Percentiles rank a stretch among this genome's conserved stretches.
Evolutionary conservation across 257 asterid genomes (phyloP).

Genomic region (Penstemon davidsonii): DNA sequence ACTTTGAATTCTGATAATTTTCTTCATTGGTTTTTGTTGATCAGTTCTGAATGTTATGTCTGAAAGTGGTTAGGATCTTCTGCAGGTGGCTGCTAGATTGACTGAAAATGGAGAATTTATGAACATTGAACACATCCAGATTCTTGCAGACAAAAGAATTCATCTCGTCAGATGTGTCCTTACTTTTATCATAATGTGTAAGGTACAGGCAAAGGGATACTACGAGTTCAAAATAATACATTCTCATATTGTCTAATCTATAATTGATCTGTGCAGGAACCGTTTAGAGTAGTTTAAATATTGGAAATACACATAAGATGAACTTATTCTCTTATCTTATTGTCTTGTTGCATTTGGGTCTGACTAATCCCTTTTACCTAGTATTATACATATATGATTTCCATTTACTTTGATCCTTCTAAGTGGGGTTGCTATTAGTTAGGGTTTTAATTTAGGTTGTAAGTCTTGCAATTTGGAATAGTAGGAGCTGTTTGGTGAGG

Average conservation of each 20-base stretch:
- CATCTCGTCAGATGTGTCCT: background rate
- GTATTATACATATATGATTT: too few species aligned
- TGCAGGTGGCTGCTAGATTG: conserved; percentile 8
- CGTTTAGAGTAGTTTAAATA: background rate
- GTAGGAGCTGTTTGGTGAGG: too few species aligned
- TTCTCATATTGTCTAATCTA: conserved; percentile 5
- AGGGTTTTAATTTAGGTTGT: too few species aligned
- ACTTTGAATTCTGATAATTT: background rate
- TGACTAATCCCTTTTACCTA: too few species aligned
- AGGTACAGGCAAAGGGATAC: conserved; percentile 12
- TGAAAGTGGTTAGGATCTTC: background rate
- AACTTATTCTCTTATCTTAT: too few species aligned
- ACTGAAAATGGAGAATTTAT: background rate
- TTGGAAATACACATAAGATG: too few species aligned
- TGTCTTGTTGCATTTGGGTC: too few species aligned
- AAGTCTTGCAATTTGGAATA: too few species aligned
- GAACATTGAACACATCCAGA: background rate
- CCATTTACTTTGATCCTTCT: too few species aligned
- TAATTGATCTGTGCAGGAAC: conserved; percentile 43
- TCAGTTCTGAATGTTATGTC: conserved; percentile 13
- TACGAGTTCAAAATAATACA: background rate
- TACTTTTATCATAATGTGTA: conserved; percentile 2
- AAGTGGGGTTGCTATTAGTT: too few species aligned
- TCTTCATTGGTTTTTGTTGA: conserved; percentile 3
- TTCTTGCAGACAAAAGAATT: background rate